Percentiles rank a stretch among this genome's conserved stretches.
Evolutionary conservation across 352 stramenopile species (phyloP).

Genomic region (Globisporangium spiculum): DNA sequence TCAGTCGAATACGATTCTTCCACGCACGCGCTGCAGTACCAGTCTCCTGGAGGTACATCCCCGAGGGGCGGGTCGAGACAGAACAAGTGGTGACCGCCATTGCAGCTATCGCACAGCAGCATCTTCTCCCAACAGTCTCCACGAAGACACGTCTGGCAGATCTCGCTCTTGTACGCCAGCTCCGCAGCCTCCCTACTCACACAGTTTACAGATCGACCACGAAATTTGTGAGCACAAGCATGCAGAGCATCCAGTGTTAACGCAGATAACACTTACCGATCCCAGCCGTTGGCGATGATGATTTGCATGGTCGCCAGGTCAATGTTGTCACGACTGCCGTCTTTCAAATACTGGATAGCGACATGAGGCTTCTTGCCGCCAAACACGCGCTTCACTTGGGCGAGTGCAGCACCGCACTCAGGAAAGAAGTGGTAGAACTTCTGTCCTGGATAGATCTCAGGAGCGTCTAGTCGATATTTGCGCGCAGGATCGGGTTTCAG

Average conservation of each 20-base stretch:
- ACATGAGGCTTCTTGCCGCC: slow-evolving; percentile 80
- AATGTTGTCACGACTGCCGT: slow-evolving; percentile 52
- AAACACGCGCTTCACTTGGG: slow-evolving; percentile 72
- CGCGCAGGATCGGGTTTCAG: slow-evolving; percentile 56
- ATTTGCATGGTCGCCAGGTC: slow-evolving; percentile 74
- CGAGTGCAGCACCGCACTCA: slow-evolving; percentile 47
- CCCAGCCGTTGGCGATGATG: slow-evolving; percentile 78
- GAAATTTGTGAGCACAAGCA: not conserved
- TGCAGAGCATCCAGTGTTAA: not conserved
- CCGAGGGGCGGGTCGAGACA: slow-evolving; percentile 60
- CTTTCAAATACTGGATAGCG: slow-evolving; percentile 56
- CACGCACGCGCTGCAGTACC: slow-evolving; percentile 78
- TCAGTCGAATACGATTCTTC: slow-evolving; percentile 43
- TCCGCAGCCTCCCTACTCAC: slow-evolving; percentile 49
- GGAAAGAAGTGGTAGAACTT: slow-evolving; percentile 78
- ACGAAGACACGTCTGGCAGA: slow-evolving; percentile 81
- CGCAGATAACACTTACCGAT: slow-evolving; percentile 28
- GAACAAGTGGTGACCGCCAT: slow-evolving; percentile 80
- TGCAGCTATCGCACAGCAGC: slow-evolving; percentile 80
- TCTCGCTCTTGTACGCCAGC: slow-evolving; percentile 73
- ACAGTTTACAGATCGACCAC: not conserved
- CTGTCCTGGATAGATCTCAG: slow-evolving; percentile 57
- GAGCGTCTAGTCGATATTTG: slow-evolving; percentile 40
- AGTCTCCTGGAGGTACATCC: slow-evolving; percentile 65
- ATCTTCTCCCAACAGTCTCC: slow-evolving; percentile 80